Conservation (phyloP, 2,329 filamentous ascomycete species). For the Calonectria fujianensis region DNA sequence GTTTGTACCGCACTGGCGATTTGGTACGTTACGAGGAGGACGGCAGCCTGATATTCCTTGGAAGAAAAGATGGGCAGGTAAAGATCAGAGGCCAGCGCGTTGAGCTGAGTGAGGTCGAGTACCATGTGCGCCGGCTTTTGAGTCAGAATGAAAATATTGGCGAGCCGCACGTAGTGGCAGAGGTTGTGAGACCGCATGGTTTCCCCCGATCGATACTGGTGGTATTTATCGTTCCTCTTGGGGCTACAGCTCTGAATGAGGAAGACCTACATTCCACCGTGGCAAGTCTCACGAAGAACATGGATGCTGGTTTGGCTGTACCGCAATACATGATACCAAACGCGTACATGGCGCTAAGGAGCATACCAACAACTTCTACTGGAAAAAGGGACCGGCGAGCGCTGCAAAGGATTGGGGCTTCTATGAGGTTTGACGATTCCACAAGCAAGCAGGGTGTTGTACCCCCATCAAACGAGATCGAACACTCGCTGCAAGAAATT, state of each 20-base stretch:
- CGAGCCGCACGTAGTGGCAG: slow-evolving; percentile 22
- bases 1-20: slow-evolving; percentile 67
- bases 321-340: slow-evolving; percentile 46
- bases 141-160: slow-evolving; percentile 21
- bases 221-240: slow-evolving; percentile 13
- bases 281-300: slow-evolving; percentile 16
- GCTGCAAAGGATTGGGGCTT: slow-evolving; percentile 24
- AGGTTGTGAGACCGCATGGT: slow-evolving; percentile 12
- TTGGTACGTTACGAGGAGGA: slow-evolving; percentile 63
- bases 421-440: slow-evolving; percentile 21
- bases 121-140: slow-evolving; percentile 34
- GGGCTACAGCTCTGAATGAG: neutral
- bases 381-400: slow-evolving; percentile 43
- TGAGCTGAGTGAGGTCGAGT: slow-evolving; percentile 61
- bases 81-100: slow-evolving; percentile 74
- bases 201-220: slow-evolving; percentile 16
- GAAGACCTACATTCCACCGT: slow-evolving; percentile 15
- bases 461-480: slow-evolving; percentile 7
- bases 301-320: slow-evolving; percentile 23
- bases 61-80: slow-evolving; percentile 73
- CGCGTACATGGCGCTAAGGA: slow-evolving; percentile 38
- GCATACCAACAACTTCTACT: slow-evolving; percentile 39
- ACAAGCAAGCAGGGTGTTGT: slow-evolving; percentile 8
- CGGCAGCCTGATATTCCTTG: slow-evolving; percentile 64
- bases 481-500: slow-evolving; percentile 5